Evolutionary conservation across 768 basidiomycete species (phyloP).

Genomic region (Boletus subparvulus): DNA sequence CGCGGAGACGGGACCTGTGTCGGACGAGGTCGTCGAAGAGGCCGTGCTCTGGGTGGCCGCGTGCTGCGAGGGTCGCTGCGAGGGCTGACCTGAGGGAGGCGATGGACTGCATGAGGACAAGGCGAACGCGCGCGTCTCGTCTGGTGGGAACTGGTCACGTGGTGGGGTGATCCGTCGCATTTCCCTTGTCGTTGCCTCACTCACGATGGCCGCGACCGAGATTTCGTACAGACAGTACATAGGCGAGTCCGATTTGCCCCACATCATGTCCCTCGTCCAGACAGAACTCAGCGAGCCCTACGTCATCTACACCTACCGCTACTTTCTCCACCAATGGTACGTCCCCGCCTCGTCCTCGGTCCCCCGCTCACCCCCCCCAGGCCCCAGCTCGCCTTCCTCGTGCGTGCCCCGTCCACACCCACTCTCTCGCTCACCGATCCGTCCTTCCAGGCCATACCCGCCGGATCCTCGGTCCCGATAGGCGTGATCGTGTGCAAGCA

Average conservation of each 20-base stretch:
- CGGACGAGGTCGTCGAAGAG: slow-evolving; percentile 73
- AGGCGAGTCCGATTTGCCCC: slow-evolving; percentile 76
- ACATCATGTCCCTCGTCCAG: slow-evolving; percentile 86
- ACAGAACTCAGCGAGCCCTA: slow-evolving; percentile 94
- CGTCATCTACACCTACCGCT: slow-evolving; percentile 94
- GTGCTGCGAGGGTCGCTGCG: slow-evolving; percentile 45
- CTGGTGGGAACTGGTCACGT: no score
- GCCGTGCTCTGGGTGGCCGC: slow-evolving; percentile 62
- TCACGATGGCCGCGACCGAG: slow-evolving; percentile 36
- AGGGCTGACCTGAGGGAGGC: slow-evolving; percentile 55
- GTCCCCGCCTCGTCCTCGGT: slow-evolving; percentile 27
- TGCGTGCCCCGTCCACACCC: slow-evolving; percentile 21
- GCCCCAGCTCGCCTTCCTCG: slow-evolving; percentile 88
- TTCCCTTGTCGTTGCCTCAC: not conserved
- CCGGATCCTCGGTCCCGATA: slow-evolving; percentile 53
- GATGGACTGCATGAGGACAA: slow-evolving; percentile 46
- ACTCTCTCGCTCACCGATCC: not conserved
- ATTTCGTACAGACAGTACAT: slow-evolving; percentile 65
- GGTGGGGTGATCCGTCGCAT: no score
- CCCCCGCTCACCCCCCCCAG: slow-evolving; percentile 37
- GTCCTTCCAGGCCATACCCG: slow-evolving; percentile 24
- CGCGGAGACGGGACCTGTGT: slow-evolving; percentile 60
- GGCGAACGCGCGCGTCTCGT: no score
- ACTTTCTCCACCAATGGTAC: slow-evolving; percentile 95
- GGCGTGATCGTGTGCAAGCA: slow-evolving; percentile 98